phyloP scores from a whole-genome alignment of 2,329 filamentous ascomycete species.

The Niveomyces coronatus region DNA sequence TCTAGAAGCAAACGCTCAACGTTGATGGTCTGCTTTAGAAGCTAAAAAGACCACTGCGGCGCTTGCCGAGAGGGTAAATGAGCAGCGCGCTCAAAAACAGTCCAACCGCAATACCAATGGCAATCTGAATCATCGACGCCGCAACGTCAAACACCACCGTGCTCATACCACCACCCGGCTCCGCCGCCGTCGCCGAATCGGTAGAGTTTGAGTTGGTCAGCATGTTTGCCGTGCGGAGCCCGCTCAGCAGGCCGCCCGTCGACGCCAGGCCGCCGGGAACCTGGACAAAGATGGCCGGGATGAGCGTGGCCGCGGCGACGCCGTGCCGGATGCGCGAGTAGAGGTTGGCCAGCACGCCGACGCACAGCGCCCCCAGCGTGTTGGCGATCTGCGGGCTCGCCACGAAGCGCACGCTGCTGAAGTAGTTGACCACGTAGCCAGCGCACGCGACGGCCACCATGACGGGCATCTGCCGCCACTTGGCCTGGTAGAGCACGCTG shows the following conservation, averaged over 20 bases:
- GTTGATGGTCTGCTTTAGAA: too few species aligned
- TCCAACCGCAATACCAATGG: slow-evolving; percentile 41
- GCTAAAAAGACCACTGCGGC: slow-evolving; percentile 39
- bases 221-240: slow-evolving; percentile 32
- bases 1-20: too few species aligned
- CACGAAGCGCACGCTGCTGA: slow-evolving; percentile 53
- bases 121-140: slow-evolving; percentile 42
- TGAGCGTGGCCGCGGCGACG: slow-evolving; percentile 36
- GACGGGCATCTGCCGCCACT: slow-evolving; percentile 68
- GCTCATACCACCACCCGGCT: slow-evolving; percentile 17
- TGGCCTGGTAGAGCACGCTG: slow-evolving; percentile 68
- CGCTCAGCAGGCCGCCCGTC: slow-evolving; percentile 35
- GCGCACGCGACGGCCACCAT: slow-evolving; percentile 65
- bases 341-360: slow-evolving; percentile 67
- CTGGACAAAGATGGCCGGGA: slow-evolving; percentile 39
- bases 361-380: slow-evolving; percentile 64
- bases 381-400: slow-evolving; percentile 67
- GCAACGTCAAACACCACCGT: slow-evolving; percentile 35
- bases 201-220: slow-evolving; percentile 27
- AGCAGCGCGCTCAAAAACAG: slow-evolving; percentile 39
- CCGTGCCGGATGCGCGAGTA: slow-evolving; percentile 53
- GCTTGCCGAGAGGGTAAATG: slow-evolving; percentile 39
- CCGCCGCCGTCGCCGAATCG: not conserved
- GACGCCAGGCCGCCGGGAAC: slow-evolving; percentile 38
- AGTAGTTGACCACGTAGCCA: slow-evolving; percentile 70